These are phyloP conservation scores for Trichoderma parareesei DNA, from an alignment of 495 filamentous ascomycete genomes.

Conservation along the genomic window DNA sequence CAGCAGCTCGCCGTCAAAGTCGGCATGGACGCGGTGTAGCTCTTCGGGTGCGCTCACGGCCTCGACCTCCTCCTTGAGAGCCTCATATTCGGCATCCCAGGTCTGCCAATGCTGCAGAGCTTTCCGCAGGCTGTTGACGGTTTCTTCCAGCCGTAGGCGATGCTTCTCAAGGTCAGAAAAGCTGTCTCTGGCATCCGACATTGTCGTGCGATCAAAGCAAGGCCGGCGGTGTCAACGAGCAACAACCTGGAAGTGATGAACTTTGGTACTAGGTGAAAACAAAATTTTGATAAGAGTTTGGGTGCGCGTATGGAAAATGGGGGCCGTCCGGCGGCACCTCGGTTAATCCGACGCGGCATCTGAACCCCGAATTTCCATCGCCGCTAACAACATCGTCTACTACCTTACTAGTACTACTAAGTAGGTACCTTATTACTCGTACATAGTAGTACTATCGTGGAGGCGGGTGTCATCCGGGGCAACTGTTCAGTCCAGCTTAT, in stretches of 20 bases:
- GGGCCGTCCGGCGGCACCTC: no score
- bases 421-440: no score
- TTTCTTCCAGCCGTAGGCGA: slow-evolving; percentile 64
- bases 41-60: slow-evolving; percentile 44
- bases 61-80: slow-evolving; percentile 68
- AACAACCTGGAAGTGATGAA: not conserved
- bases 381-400: no score
- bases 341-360: no score
- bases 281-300: not conserved
- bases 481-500: not conserved
- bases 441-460: no score
- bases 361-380: no score
- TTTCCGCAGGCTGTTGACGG: slow-evolving; percentile 62
- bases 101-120: slow-evolving; percentile 80
- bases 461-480: not conserved
- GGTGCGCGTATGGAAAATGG: not conserved
- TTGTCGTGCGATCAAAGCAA: slow-evolving; percentile 14
- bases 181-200: slow-evolving; percentile 34
- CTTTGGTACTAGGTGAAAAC: not conserved
- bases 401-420: no score
- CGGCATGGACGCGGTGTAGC: slow-evolving; percentile 29
- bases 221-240: not conserved
- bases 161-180: slow-evolving; percentile 61
- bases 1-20: slow-evolving; percentile 37
- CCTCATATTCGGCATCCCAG: slow-evolving; percentile 87